Evolutionary conservation across 2,329 filamentous ascomycete genomes (phyloP).

Genomic region (Coccinonectria pachysandricola): DNA sequence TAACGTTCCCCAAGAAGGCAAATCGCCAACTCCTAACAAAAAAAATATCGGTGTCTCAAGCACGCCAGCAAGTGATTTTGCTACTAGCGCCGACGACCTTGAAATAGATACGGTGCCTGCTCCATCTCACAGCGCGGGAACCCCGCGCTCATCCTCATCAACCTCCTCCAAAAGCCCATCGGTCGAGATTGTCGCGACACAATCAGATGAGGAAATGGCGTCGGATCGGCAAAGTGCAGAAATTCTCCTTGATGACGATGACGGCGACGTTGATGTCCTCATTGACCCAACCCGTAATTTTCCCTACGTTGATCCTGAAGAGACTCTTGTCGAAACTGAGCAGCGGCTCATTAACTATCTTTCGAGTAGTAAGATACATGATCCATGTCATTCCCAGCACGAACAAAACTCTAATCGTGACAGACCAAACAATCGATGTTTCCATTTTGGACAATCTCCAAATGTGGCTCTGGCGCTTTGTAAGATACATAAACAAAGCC

Average conservation of each 20-base stretch:
- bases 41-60: too few species aligned
- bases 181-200: conserved; percentile 31
- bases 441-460: conserved; percentile 33
- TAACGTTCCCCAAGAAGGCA: conserved; percentile 31
- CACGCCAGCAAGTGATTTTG: too few species aligned
- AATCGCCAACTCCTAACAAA: too few species aligned
- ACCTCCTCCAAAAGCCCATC: conserved; percentile 34
- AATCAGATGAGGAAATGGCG: conserved; percentile 26
- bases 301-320: conserved; percentile 30
- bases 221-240: conserved; percentile 24
- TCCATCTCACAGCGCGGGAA: conserved; percentile 15
- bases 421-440: conserved; percentile 34
- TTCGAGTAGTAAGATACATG: conserved; percentile 24
- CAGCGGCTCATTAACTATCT: conserved; percentile 29
- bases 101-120: conserved; percentile 27
- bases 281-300: conserved; percentile 36
- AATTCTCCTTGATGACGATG: conserved; percentile 13
- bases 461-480: conserved; percentile 40
- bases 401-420: too few species aligned
- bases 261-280: conserved; percentile 11
- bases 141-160: conserved; percentile 26
- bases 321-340: conserved; percentile 23
- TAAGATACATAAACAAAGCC: conserved; percentile 29
- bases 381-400: too few species aligned
- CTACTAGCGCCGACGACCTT: conserved; percentile 36